These are phyloP conservation scores for Friedmanniomyces simplex DNA, from an alignment of 495 filamentous ascomycete genomes.

Conservation along the genomic window DNA sequence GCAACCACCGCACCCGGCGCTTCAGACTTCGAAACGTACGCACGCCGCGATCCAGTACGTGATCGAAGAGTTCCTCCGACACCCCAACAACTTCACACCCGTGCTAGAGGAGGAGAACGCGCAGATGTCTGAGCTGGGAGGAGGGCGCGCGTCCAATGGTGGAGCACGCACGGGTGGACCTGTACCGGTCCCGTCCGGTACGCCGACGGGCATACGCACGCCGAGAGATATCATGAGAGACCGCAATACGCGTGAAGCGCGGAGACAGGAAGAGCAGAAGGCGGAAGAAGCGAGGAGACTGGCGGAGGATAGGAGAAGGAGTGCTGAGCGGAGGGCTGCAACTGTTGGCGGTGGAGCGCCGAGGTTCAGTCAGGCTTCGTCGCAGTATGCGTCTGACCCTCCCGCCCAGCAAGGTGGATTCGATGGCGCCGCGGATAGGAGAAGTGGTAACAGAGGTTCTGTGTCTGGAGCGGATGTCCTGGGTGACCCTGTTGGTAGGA, in stretches of 20 bases:
- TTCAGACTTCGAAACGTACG: slow-evolving; percentile 52
- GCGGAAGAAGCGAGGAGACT: slow-evolving; percentile 22
- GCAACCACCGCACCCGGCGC: slow-evolving; percentile 39
- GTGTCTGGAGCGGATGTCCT: slow-evolving; percentile 13
- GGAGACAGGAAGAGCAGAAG: slow-evolving; percentile 22
- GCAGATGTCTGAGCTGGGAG: slow-evolving; percentile 72
- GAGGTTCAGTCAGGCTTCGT: slow-evolving; percentile 12
- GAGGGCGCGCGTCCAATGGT: slow-evolving; percentile 32
- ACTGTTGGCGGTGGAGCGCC: slow-evolving; percentile 27
- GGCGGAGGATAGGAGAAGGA: slow-evolving; percentile 29
- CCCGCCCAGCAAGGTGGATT: slow-evolving; percentile 6
- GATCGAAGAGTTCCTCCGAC: slow-evolving; percentile 80
- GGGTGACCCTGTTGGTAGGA: slow-evolving; percentile 16
- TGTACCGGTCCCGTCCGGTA: slow-evolving; percentile 25
- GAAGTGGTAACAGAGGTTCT: neutral
- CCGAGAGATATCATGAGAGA: slow-evolving; percentile 32
- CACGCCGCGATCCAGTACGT: slow-evolving; percentile 78
- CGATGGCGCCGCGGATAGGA: slow-evolving; percentile 3
- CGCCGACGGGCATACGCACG: slow-evolving; percentile 27
- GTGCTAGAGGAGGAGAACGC: slow-evolving; percentile 86
- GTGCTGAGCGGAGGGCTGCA: slow-evolving; percentile 30
- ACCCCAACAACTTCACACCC: slow-evolving; percentile 72
- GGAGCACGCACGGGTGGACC: slow-evolving; percentile 31
- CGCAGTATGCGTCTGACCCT: slow-evolving; percentile 11
- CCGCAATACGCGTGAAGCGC: slow-evolving; percentile 26